A percentile compares a stretch with the other conserved stretches of the same genome.
These are phyloP conservation scores for Saccharomycopsis fermentans DNA, from an alignment of 805 yeast genomes.

Conservation along the genomic window DNA sequence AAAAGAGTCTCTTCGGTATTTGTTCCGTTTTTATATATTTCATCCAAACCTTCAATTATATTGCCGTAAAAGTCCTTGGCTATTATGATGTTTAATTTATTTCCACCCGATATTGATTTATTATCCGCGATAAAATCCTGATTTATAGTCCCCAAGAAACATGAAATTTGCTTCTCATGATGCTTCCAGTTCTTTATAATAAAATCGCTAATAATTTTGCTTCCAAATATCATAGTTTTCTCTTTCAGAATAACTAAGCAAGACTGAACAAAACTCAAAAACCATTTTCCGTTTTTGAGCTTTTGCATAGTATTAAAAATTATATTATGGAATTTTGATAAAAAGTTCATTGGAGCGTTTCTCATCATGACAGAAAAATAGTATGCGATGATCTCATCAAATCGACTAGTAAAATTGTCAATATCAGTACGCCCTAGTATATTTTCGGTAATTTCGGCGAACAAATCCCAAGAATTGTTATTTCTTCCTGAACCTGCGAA, in stretches of 20 bases:
- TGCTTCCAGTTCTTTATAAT: conserved; percentile 34
- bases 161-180: conserved; percentile 29
- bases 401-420: conserved; percentile 8
- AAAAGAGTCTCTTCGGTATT: conserved; percentile 19
- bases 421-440: conserved; percentile 12
- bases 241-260: conserved; percentile 33
- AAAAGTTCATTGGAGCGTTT: conserved; percentile 25
- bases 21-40: not conserved
- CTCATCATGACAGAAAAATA: conserved; percentile 47
- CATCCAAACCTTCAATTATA: conserved; percentile 12
- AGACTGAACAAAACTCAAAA: conserved; percentile 39
- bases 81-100: conserved; percentile 16
- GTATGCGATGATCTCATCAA: conserved; percentile 25
- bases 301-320: conserved; percentile 38
- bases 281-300: conserved; percentile 31
- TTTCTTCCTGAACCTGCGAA: conserved; percentile 68
- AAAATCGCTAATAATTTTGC: conserved; percentile 38
- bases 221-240: conserved; percentile 35
- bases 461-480: conserved; percentile 7
- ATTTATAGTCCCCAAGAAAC: conserved; percentile 32
- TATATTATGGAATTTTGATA: conserved; percentile 18
- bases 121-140: conserved; percentile 19
- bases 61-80: conserved; percentile 18
- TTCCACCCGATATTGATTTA: not conserved
- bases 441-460: conserved; percentile 5